Base-by-base conservation (phyloP, 768 basidiomycete species). In the Tylopilus sp. region DNA sequence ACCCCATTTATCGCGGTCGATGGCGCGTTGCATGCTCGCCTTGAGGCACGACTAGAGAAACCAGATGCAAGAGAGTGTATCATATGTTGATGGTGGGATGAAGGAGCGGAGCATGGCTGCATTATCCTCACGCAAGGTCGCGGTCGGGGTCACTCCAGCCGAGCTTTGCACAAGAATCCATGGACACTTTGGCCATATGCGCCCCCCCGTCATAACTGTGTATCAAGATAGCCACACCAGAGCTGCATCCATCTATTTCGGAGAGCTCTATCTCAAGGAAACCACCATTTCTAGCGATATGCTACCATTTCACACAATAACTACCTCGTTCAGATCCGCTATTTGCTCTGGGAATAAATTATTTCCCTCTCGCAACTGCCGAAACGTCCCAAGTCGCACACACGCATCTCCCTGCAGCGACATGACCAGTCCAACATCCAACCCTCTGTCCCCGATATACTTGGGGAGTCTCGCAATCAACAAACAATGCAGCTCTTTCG, bases 1-100 rank as follows among this genome's bases (percentile, higher is more conserved):
- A 80, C 72, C 14, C 72, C 77, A 1, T 82, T 76, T 57, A 76
- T 81, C 24, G 73, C 70, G 1, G 43, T 62, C 1, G 79, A 82
- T 47, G 79, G 76, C 40, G 69, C 71, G 21, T 65, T 82, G 19
- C 59, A 72, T 41, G 76, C 63, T 0, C 73, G 77, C 9, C 61
- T 82, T 12, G 81, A 82, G 59, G 79, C 76, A 2, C 66, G 68
- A 25, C 64, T 82, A 16, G 69, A 59, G 16, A 74, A 70, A 46
- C 68, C 78, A 2, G 53, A 52, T 21, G 66, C 69, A 28, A 52
- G 66, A n/a, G 77, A 78, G 2, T 80, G n/a, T 52, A 19, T 36
- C 34, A 36, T 34, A 34, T 34, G 33, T 14, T 34, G 13, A 34
- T n/a, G n/a, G n/a, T n/a, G n/a, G 3, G 62, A 58, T 0, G 21